Percentiles rank a stretch among this genome's conserved stretches.
Conservation (phyloP, 78 protist genomes). For the slime mould (Dictyostelium discoideum) region DNA sequence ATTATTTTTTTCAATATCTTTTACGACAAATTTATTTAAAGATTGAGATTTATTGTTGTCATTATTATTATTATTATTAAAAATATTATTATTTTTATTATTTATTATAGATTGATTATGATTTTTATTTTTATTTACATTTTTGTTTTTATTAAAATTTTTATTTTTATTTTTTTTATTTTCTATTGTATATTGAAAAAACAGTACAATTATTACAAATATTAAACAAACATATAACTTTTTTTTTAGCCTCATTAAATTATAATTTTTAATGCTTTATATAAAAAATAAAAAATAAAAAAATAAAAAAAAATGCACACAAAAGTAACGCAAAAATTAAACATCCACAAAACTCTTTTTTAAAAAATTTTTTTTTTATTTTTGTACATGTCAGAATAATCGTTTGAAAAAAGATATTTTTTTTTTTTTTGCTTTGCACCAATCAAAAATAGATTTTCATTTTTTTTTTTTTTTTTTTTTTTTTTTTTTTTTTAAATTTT, state of each 20-base stretch:
- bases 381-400: neutral
- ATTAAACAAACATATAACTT: neutral
- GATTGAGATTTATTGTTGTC: neutral
- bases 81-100: no score
- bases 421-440: neutral
- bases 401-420: neutral
- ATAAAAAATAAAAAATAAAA: no score
- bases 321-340: neutral
- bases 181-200: neutral
- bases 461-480: no score
- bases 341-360: neutral
- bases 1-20: neutral
- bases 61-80: no score
- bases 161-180: no score
- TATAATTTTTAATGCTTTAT: no score
- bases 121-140: no score
- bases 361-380: no score
- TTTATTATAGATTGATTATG: neutral
- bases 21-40: neutral
- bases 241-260: neutral
- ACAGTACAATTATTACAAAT: neutral
- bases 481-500: no score
- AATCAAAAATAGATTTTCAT: no score
- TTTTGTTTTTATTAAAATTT: no score
- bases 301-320: no score